phyloP scores from a whole-genome alignment of 2,329 filamentous ascomycete species.

The Fusarium sp. region DNA sequence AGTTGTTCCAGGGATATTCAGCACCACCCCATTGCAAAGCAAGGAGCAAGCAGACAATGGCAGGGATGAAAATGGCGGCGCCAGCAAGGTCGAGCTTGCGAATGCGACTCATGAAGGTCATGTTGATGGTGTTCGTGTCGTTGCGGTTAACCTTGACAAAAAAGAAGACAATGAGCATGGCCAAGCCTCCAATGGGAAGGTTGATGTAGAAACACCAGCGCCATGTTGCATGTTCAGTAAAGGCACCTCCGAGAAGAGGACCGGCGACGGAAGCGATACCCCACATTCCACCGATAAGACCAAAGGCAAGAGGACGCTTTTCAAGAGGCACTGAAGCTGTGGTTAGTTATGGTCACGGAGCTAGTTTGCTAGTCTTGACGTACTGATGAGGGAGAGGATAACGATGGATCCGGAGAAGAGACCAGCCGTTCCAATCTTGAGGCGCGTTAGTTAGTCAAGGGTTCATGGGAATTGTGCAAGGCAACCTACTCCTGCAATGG shows the following conservation, averaged over 20 bases:
- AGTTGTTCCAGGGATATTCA: conserved; percentile 59
- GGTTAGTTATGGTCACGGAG: neutral
- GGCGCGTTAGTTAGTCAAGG: conserved; percentile 5
- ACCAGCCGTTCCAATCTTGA: conserved; percentile 58
- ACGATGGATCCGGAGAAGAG: conserved; percentile 61
- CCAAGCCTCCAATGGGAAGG: conserved; percentile 57
- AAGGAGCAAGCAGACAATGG: conserved; percentile 62
- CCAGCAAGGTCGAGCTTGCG: conserved; percentile 60
- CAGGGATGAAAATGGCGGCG: conserved; percentile 60
- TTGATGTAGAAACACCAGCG: conserved; percentile 63
- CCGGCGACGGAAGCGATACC: conserved; percentile 63
- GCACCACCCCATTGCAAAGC: conserved; percentile 67
- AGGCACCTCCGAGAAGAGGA: conserved; percentile 60
- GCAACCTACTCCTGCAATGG: conserved; percentile 55
- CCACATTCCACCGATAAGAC: conserved; percentile 64
- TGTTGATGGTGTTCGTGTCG: conserved; percentile 44
- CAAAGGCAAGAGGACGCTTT: conserved; percentile 63
- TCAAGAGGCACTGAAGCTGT: conserved; percentile 56
- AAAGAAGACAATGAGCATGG: conserved; percentile 59
- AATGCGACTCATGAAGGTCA: conserved; percentile 51
- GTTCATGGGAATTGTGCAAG: neutral
- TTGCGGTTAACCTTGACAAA: conserved; percentile 55
- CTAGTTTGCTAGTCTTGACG: neutral
- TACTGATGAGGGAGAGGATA: conserved; percentile 56
- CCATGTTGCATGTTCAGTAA: conserved; percentile 61